phyloP scores from a whole-genome alignment of 2,329 filamentous ascomycete species.

The Penicillium rolfsii region DNA sequence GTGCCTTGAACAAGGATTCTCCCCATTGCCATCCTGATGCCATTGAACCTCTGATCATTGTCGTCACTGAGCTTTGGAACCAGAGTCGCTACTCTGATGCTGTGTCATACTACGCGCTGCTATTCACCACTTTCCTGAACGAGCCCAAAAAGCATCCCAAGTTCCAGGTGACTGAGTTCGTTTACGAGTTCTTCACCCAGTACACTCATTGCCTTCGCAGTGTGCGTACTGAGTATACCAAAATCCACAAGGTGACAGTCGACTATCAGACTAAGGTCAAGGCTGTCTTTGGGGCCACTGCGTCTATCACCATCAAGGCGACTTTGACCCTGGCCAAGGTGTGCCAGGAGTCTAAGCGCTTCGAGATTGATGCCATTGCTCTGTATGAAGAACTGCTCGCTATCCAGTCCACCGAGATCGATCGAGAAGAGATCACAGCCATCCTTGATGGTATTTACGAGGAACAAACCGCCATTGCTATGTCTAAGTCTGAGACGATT shows the following conservation, averaged over 20 bases:
- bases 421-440: conserved; percentile 39
- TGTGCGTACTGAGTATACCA: conserved; percentile 35
- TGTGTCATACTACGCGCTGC: conserved; percentile 37
- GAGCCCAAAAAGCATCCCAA: conserved; percentile 38
- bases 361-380: conserved; percentile 40
- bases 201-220: conserved; percentile 43
- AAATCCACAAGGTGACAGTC: conserved; percentile 40
- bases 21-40: conserved; percentile 42
- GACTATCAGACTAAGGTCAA: conserved; percentile 42
- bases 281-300: conserved; percentile 39
- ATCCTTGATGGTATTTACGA: conserved; percentile 45
- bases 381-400: conserved; percentile 45
- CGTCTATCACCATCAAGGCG: conserved; percentile 43
- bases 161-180: conserved; percentile 40
- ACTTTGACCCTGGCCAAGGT: conserved; percentile 42
- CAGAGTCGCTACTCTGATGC: conserved; percentile 46
- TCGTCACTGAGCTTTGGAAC: conserved; percentile 45
- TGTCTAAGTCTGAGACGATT: conserved; percentile 28
- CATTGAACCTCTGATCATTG: conserved; percentile 43
- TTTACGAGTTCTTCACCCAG: conserved; percentile 38
- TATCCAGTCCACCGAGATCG: conserved; percentile 36
- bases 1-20: conserved; percentile 43
- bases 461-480: conserved; percentile 36
- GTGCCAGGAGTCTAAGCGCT: conserved; percentile 44
- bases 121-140: conserved; percentile 46